Percentiles rank a stretch among this genome's conserved stretches.
Evolutionary conservation across 345 rosid species (phyloP).

Genomic region (Trapa incisa): DNA sequence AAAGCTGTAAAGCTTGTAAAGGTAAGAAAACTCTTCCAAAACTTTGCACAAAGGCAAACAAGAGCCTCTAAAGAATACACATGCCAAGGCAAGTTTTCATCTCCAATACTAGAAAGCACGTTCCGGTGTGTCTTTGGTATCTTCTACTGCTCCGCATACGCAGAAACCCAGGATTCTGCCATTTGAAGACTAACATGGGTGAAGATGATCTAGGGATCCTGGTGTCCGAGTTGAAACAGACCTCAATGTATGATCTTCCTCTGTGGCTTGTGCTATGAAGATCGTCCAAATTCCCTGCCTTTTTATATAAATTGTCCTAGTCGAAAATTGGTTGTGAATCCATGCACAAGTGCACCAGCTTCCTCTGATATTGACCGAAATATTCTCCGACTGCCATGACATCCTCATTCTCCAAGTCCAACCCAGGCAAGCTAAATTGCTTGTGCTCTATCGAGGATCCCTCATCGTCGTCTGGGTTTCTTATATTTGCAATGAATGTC

Average conservation of each 20-base stretch:
- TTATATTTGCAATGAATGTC: constrained; percentile 27
- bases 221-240: too few species aligned
- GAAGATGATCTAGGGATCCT: not conserved
- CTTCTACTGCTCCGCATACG: too few species aligned
- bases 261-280: too few species aligned
- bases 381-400: constrained; percentile 69
- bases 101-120: too few species aligned
- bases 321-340: constrained; percentile 66
- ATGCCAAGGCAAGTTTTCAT: too few species aligned
- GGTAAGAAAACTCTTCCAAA: too few species aligned
- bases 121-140: too few species aligned
- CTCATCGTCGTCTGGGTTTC: constrained; percentile 22
- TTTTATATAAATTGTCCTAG: constrained; percentile 11
- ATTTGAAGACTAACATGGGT: not conserved
- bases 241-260: too few species aligned
- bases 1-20: not conserved
- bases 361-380: constrained; percentile 80
- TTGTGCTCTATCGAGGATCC: constrained; percentile 22
- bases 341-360: constrained; percentile 88
- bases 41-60: too few species aligned
- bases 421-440: constrained; percentile 40
- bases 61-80: not conserved
- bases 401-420: constrained; percentile 63
- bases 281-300: too few species aligned
- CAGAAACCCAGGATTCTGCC: not conserved